Base-by-base conservation (phyloP, 1,139 yeast genomes). In the Debaryomyces singareniensis region DNA sequence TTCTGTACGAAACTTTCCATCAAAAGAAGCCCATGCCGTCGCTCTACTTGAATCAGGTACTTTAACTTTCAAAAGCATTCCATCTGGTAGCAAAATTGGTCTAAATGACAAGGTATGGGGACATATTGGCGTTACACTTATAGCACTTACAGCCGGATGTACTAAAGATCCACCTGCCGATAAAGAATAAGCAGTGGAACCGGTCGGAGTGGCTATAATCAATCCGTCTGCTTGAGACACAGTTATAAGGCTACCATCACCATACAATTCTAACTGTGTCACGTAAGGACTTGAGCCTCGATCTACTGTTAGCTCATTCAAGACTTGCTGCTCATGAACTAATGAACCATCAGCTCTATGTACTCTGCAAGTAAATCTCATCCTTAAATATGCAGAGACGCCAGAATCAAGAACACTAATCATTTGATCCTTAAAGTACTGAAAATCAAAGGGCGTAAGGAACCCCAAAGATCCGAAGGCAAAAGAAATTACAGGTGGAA, bases 91-190 rank as follows among this genome's bases (percentile, higher is more conserved):
- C 34, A 86, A 64, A 35, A 86, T 82, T 1, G 96, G 96, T 42
- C 96, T 67, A 57, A 86, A 86, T 3, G 94, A 83, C 27, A 86
- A 64, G 0, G 95, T 84, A 44, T 86, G 95, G 0, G 96, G 97
- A 49, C 96, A 86, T 37, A 86, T 84, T 1, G 96, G 96, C 0
- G 96, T 86, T 3, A 86, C 86, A 35, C 87, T 78, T 25, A 86
- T 82, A 5, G 95, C 94, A 43, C 86, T 79, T 10, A 86, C 94
- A 16, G 85, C 85, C 0, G 96, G 95, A 44, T 86, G 95, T 2
- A 86, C 93, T 30, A 86, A 64, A 0, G 94, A 78, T 0, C 96
- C 96, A 11, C 95, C 95, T 0, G 96, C 95, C 24, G 93, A 80
- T 23, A 86, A 61, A 1, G 94, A 83, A 51, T 86, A 86, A 0